These are phyloP conservation scores for maize (Zea mays) DNA, from an alignment of 176 grass and related monocot species.

Conservation along the genomic window DNA sequence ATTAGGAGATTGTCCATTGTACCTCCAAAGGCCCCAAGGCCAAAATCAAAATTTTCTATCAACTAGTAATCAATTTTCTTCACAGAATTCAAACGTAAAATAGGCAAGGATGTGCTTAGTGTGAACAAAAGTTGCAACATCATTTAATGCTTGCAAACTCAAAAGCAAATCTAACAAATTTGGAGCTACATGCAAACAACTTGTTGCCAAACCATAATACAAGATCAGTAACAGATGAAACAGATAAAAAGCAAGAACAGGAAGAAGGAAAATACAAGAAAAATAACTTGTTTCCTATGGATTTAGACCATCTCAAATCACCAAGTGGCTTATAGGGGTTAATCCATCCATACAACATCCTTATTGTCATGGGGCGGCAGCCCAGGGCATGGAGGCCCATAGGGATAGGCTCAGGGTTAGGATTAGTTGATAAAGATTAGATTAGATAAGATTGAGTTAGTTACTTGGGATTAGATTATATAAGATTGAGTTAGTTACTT, in stretches of 20 bases:
- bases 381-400: no score
- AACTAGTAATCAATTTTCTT: conserved; percentile 19
- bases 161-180: conserved; percentile 3
- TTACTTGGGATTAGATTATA: no score
- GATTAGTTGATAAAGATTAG: no score
- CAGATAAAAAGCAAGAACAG: neutral
- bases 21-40: neutral
- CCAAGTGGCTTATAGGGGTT: neutral
- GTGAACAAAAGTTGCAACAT: conserved; percentile 8
- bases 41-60: neutral
- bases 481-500: no score
- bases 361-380: no score
- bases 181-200: neutral
- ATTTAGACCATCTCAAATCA: neutral
- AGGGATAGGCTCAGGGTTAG: no score
- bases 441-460: no score
- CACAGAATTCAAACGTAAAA: neutral
- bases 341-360: conserved; percentile 6
- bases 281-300: neutral
- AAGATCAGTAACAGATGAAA: neutral
- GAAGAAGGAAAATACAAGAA: conserved; percentile 1
- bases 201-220: neutral
- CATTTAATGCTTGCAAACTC: conserved; percentile 26
- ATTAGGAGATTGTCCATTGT: conserved; percentile 8
- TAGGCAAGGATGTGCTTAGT: neutral